These are phyloP conservation scores for Saksenaea vasiformis DNA, from an alignment of 371 early-diverging fungal species.

Conservation along the genomic window DNA sequence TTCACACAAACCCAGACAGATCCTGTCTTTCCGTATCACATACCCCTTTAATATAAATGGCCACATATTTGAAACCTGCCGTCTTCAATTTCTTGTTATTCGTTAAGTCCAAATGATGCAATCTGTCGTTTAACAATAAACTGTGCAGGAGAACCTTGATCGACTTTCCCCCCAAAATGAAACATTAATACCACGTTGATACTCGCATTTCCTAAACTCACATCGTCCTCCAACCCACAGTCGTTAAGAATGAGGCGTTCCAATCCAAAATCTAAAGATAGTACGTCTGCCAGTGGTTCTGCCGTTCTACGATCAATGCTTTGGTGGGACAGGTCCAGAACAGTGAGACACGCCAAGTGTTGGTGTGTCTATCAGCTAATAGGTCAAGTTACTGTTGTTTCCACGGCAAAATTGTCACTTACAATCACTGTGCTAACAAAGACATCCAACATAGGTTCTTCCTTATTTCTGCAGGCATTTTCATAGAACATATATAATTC, in stretches of 20 bases:
- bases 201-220: slow-evolving; percentile 18
- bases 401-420: slow-evolving; percentile 6
- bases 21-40: not conserved
- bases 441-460: slow-evolving; percentile 52
- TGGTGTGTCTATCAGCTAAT: slow-evolving; percentile 14
- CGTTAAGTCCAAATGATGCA: slow-evolving; percentile 54
- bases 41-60: slow-evolving; percentile 69
- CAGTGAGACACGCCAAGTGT: slow-evolving; percentile 31
- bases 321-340: slow-evolving; percentile 52
- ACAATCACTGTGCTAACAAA: slow-evolving; percentile 50
- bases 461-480: slow-evolving; percentile 55
- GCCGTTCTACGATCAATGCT: slow-evolving; percentile 35
- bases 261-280: slow-evolving; percentile 61
- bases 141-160: slow-evolving; percentile 65
- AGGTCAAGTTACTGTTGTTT: not conserved
- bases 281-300: slow-evolving; percentile 63
- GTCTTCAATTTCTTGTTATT: slow-evolving; percentile 58
- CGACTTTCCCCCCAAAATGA: slow-evolving; percentile 32
- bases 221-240: slow-evolving; percentile 71
- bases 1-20: not conserved
- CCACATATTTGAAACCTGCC: slow-evolving; percentile 65
- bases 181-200: not conserved
- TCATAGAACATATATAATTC: slow-evolving; percentile 36
- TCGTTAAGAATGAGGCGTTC: slow-evolving; percentile 53
- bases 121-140: slow-evolving; percentile 52